Evolutionary conservation across 345 rosid species (phyloP).

Genomic region (Gossypium australe): DNA sequence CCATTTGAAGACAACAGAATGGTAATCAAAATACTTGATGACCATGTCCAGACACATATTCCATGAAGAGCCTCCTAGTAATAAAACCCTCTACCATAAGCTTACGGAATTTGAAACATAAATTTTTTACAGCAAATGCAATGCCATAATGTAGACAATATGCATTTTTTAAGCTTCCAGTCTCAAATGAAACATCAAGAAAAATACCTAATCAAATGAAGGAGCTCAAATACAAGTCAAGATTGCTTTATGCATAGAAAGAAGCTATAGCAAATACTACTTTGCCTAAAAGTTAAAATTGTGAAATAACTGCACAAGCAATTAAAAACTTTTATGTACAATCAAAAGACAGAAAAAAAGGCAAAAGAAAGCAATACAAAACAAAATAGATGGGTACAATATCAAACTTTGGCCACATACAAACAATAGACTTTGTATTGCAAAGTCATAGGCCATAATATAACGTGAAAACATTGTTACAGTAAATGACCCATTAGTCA

Average conservation of each 20-base stretch:
- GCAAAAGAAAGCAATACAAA: not conserved
- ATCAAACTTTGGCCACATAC: not conserved
- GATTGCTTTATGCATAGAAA: not conserved
- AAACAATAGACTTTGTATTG: not conserved
- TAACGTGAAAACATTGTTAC: not conserved
- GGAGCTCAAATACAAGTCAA: not conserved
- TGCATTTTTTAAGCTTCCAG: not conserved
- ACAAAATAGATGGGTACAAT: not conserved
- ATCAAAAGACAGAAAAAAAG: not conserved
- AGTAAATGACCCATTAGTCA: not conserved
- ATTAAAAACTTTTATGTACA: not conserved
- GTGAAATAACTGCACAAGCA: not conserved
- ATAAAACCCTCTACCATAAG: not conserved
- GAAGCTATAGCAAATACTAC: not conserved
- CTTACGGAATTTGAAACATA: not conserved
- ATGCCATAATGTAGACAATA: not conserved
- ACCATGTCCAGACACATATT: not conserved
- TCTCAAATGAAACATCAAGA: not conserved
- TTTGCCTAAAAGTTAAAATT: conserved; percentile 1
- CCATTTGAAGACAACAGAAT: not conserved
- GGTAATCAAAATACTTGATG: not conserved
- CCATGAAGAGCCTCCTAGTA: not conserved
- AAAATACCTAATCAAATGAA: not conserved
- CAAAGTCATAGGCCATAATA: not conserved
- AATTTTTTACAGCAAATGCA: not conserved